phyloP scores from a whole-genome alignment of 208 protist genomes.

The Plasmodiophora brassicae region DNA sequence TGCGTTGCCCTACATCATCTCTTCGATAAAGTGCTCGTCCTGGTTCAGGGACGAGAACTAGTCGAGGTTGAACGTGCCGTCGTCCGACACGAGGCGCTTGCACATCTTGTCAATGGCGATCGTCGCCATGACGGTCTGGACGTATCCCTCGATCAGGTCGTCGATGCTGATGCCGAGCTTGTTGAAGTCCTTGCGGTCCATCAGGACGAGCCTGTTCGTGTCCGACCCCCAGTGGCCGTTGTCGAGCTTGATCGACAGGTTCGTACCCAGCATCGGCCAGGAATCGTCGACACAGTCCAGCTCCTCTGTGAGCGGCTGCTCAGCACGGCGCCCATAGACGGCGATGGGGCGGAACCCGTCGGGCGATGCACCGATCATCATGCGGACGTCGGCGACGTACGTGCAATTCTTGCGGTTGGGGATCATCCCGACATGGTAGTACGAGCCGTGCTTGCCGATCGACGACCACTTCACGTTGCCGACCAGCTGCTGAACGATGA shows the following conservation, averaged over 20 bases:
- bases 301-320: conserved; percentile 41
- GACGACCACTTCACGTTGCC: conserved; percentile 61
- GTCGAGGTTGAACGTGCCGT: conserved; percentile 39
- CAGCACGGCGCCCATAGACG: conserved; percentile 58
- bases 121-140: conserved; percentile 60
- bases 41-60: not conserved
- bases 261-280: conserved; percentile 65
- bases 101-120: conserved; percentile 65
- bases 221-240: conserved; percentile 60
- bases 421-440: conserved; percentile 60
- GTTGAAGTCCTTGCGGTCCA: conserved; percentile 65
- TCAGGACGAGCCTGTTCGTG: conserved; percentile 59
- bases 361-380: conserved; percentile 58
- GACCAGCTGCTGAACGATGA: conserved; percentile 65
- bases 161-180: conserved; percentile 62
- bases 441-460: conserved; percentile 36
- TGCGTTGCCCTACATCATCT: no score
- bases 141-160: conserved; percentile 65
- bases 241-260: conserved; percentile 53
- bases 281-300: conserved; percentile 33
- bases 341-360: conserved; percentile 55
- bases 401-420: conserved; percentile 55
- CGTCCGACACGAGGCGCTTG: not conserved
- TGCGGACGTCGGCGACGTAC: conserved; percentile 61
- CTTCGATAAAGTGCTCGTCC: not conserved